Evolutionary conservation across 768 basidiomycete species (phyloP), one percentile per base, ranked within the genome.

Genomic region (Hypholoma sublateritium): DNA sequence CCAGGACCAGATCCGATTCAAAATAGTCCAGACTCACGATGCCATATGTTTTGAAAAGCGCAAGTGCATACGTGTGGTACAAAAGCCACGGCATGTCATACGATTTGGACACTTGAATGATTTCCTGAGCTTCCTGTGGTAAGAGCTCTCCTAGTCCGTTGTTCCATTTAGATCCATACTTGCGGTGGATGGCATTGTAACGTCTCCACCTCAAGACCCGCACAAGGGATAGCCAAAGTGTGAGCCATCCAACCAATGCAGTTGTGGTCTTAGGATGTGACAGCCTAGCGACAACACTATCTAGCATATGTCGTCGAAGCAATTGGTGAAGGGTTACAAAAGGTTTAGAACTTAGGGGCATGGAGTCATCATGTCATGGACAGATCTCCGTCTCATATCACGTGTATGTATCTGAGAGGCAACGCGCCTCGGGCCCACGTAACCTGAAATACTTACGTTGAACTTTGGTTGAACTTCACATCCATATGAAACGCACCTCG

Each of bases 41-140:
- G 4, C 52, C 59, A 60, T 79, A 82, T 3, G 81, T 82, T 67
- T 81, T 82, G 72, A 82, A 82, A 57, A 83, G 61, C 3, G 81
- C 82, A 63, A 83, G 80, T 1, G 77, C 67, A 32, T 78, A 45
- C 0, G 79, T 63, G 59, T 76, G 75, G 47, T 71, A 70, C 53
- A 75, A 45, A 2, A 83, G 53, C 8, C 60, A 52, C 3, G 80
- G 80, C 77, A 81, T 80, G 60, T 83, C 81, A 51, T 75, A 80
- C 13, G 65, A 53, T 2, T 60, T 56, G 4, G 75, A 68, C 1
- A 71, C 57, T 43, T 65, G 63, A 21, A 77, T 59, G 28, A 83
- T 70, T 24, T 72, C 65, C 65, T 81, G 80, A 1, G 80, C 80
- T 47, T 81, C 79, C 50, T 73, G 74, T 0, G 77, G 72, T 2